phyloP scores from a whole-genome alignment of 768 basidiomycete species.

The Mycena olivaceomarginata region DNA sequence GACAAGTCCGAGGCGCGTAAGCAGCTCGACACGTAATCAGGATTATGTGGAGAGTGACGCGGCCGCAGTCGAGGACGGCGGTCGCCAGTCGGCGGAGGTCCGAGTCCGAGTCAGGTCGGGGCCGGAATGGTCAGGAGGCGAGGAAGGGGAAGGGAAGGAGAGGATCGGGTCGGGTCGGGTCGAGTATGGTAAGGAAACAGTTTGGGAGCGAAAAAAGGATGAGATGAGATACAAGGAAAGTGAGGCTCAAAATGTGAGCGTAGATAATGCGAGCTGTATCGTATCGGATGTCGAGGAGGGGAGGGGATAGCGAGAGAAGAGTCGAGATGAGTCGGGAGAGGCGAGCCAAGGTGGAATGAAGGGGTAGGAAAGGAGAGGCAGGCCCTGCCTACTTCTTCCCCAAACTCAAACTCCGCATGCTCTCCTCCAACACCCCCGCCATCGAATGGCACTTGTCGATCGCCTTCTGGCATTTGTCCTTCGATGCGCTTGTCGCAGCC shows the following conservation, averaged over 20 bases:
- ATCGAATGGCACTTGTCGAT: constrained; percentile 35
- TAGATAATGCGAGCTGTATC: neutral
- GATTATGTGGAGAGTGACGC: constrained; percentile 1
- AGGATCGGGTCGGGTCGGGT: neutral
- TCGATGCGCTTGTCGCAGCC: constrained; percentile 8
- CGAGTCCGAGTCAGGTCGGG: neutral
- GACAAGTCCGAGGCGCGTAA: too few relatives aligned
- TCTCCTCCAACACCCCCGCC: constrained; percentile 67
- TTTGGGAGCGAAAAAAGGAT: neutral
- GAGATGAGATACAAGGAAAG: neutral
- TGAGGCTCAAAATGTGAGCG: neutral
- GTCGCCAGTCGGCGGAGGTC: neutral
- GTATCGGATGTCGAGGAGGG: neutral
- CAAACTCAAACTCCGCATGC: constrained; percentile 67
- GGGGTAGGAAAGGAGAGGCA: neutral
- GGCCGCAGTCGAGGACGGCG: neutral
- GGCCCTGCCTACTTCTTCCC: constrained; percentile 49
- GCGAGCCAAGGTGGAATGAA: neutral
- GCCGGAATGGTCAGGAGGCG: neutral
- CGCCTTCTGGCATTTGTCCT: neutral
- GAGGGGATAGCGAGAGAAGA: neutral
- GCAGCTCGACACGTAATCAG: neutral
- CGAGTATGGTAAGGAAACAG: neutral
- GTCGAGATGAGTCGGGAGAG: neutral
- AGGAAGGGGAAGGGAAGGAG: neutral